Base-by-base conservation (phyloP, 1,284 basidiomycete genomes). In the Trichosporon sp. region DNA sequence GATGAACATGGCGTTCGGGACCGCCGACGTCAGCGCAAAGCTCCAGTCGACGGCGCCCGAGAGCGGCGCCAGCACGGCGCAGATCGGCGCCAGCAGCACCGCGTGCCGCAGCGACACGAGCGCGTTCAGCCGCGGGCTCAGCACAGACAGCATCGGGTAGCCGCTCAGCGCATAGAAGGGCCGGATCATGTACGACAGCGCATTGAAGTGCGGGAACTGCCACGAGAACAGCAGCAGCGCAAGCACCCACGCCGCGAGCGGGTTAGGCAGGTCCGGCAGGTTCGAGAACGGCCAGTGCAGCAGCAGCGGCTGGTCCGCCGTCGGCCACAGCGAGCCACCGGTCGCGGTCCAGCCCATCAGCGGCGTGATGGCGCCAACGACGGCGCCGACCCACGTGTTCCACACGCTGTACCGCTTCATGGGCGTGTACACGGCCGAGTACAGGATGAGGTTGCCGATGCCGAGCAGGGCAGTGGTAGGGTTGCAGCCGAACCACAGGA, bases 191-290 rank as follows among this genome's bases (percentile, higher is more conserved):
- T 98, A 89, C 2, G 95, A 90, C n/a, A 99, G 86, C 1, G 93
- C 85, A 83, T 97, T 98, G 85, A 99, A 99, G 82, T 99, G 97
- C 21, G 97, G 96, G 82, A 99, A 99, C 80, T 99, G 97, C 97
- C 97, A 99, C 69, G 91, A 92, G 84, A 91, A 99, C 13, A 98
- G 87, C 65, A 98, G 83, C 79, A 89, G 85, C 83, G 91, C 92
- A 2, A 98, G 85, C 1, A 90, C 88, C 67, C 91, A 83, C 0
- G 92, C 89, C 0, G 90, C 88, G 51, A 95, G 87, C 1, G 92
- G 89, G 77, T 92, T 93, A 77, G 81, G 80, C 5, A 74, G 66
- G 38, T 72, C 58, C 21, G 74, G 58, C 31, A 63, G 64, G 53
- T 63, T 53, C 64, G 25, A 72, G n/a, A 73, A 72, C n/a, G 74